Evolutionary conservation across 2,329 filamentous ascomycete genomes (phyloP).

Genomic region (Graphilbum fragrans): DNA sequence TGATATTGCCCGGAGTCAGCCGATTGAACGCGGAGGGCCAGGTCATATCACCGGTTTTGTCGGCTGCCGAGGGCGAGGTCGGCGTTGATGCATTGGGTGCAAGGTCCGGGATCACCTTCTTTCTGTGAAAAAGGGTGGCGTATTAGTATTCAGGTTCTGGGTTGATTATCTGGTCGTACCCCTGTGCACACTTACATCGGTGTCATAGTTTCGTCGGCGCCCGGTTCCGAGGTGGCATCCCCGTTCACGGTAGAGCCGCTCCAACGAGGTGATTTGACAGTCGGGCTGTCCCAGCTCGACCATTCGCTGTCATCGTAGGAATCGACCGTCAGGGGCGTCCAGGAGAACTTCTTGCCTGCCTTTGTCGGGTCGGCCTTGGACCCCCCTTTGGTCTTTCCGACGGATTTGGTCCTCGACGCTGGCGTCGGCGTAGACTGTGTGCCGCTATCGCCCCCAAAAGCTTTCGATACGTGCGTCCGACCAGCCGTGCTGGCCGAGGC

Average conservation of each 20-base stretch:
- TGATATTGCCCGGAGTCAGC: constrained; percentile 63
- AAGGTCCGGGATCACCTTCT: too few relatives aligned
- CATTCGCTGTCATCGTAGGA: constrained; percentile 49
- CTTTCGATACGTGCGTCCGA: constrained; percentile 28
- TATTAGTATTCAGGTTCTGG: background rate
- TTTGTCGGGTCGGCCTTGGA: constrained; percentile 18
- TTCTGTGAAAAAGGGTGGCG: constrained; percentile 1
- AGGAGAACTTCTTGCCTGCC: constrained; percentile 45
- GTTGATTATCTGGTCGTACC: background rate
- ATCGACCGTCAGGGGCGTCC: constrained; percentile 45
- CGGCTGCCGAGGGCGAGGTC: constrained; percentile 10
- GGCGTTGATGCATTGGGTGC: background rate
- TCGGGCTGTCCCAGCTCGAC: constrained; percentile 51
- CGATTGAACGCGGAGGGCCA: constrained; percentile 59
- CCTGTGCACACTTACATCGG: constrained; percentile 33
- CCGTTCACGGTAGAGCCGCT: constrained; percentile 46
- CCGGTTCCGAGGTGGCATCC: constrained; percentile 17
- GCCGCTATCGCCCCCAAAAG: constrained; percentile 18
- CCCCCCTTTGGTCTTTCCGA: background rate
- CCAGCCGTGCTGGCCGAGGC: constrained; percentile 21
- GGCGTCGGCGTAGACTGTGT: constrained; percentile 17
- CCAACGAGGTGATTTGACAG: constrained; percentile 42
- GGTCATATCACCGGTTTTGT: constrained; percentile 41
- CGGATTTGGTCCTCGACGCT: constrained; percentile 4
- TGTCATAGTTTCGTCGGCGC: constrained; percentile 29